Evolutionary conservation across 768 basidiomycete species (phyloP), one percentile per base, ranked within the genome.

Genomic region (Tylopilus vinaceipallidus): DNA sequence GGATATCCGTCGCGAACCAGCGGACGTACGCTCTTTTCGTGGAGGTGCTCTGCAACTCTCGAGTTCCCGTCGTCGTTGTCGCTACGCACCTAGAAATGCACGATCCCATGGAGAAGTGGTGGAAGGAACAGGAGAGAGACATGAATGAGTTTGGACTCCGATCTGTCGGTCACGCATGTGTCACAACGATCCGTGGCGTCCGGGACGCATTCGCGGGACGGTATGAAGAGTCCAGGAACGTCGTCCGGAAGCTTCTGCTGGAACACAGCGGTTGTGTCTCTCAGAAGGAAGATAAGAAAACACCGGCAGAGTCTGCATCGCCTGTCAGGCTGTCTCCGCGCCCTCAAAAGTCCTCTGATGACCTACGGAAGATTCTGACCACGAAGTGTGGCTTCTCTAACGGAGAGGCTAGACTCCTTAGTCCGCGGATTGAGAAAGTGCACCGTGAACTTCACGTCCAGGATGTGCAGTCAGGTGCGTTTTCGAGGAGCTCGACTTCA

Each of bases 81-180:
- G 71, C 71, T 4, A 71, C 70, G 3, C 70, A 72, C n/a, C 53
- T 70, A 42, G 71, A 71, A 49, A 62, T 45, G 43, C 53, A 54
- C 29, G 62, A 70, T 4, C 27, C 42, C 29, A 73, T 71, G 63
- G 66, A 69, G 11, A 52, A 61, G 19, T 77, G 75, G 75, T 76
- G 74, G 74, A 46, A 14, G 32, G 49, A 60, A 32, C 75, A 76
- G 50, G 58, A 71, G 32, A 45, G 49, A 17, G 44, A 40, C 2
- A 71, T 77, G 52, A 61, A 53, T 24, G 45, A 54, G 7, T 61
- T 70, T 27, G 61, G 59, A 13, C 73, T 77, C 49, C 32, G 48
- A 8, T 73, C 67, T 12, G 47, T 59, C 20, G 73, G 66, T 3
- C 67, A 73, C 23, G 73, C 70, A 4, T 77, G 76, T 47, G 59